Conservation (phyloP, 805 yeast species). For the Yarrowia osloensis region DNA sequence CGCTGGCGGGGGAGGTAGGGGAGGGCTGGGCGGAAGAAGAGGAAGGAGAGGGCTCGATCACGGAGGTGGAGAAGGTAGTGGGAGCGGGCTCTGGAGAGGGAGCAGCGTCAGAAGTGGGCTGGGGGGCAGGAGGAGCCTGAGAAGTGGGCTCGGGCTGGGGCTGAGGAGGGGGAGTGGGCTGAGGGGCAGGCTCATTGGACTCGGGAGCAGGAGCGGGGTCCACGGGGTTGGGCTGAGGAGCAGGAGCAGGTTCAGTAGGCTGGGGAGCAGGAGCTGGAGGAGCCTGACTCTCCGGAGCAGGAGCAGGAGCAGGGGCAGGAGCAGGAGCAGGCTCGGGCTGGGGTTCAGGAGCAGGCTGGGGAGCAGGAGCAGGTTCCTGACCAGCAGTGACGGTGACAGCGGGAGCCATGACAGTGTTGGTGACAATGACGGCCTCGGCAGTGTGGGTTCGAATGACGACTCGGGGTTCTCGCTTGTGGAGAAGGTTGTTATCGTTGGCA, state of each 20-base stretch:
- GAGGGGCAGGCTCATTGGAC: background rate
- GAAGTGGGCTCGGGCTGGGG: background rate
- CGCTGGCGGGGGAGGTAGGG: background rate
- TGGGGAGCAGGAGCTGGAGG: background rate
- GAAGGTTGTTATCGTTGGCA: background rate
- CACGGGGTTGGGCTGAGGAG: background rate
- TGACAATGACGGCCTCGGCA: slow-evolving; percentile 14
- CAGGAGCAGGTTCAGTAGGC: too few relatives aligned
- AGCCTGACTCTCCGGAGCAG: too few relatives aligned
- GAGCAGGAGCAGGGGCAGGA: background rate
- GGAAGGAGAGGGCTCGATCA: background rate
- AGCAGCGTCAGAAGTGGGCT: background rate
- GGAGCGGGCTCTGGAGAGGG: background rate
- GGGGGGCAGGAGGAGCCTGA: background rate
- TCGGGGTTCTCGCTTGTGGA: slow-evolving; percentile 17
- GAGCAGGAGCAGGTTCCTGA: slow-evolving; percentile 13
- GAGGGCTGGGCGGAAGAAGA: background rate
- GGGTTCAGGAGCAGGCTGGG: background rate
- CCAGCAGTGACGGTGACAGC: slow-evolving; percentile 27
- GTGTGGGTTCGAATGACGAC: slow-evolving; percentile 19
- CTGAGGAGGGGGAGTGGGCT: background rate
- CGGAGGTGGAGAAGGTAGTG: background rate
- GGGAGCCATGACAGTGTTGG: slow-evolving; percentile 5
- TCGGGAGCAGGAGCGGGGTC: background rate
- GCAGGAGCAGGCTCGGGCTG: background rate